Conservation (phyloP, 2,329 filamentous ascomycete genomes). For the Dryadomyces quercus-mongolicae region DNA sequence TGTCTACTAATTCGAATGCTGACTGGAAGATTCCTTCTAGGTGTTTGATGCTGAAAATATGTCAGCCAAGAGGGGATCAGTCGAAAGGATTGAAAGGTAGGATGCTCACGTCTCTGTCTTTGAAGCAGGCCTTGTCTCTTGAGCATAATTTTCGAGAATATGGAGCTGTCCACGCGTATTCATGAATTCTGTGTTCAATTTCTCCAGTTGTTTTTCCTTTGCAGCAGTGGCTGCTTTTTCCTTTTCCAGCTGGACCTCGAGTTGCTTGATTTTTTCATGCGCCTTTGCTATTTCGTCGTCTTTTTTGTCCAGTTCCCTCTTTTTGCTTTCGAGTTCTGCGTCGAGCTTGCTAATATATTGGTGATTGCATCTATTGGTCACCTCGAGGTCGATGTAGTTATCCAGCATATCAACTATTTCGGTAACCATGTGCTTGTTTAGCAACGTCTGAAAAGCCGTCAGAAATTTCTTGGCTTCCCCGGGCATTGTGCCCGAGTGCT, state of each 20-base stretch:
- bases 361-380: background rate
- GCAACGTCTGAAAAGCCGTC: too few relatives aligned
- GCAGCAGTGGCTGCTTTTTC: background rate
- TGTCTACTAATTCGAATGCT: background rate
- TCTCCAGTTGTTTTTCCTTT: background rate
- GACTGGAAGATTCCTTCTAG: background rate
- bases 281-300: background rate
- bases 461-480: too few relatives aligned
- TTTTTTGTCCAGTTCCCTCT: background rate
- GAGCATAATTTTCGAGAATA: background rate
- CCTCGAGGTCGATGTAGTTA: background rate
- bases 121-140: background rate
- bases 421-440: background rate
- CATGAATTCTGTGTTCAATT: background rate
- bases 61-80: background rate
- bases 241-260: background rate
- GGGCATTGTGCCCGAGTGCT: too few relatives aligned
- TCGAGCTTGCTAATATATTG: background rate
- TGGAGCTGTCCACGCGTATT: background rate
- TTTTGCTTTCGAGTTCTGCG: background rate
- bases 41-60: background rate
- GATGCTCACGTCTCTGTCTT: background rate
- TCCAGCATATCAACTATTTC: background rate
- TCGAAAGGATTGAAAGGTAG: background rate
- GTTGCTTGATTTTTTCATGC: background rate